These are phyloP conservation scores for Beauveria asiatica DNA, from an alignment of 2,329 filamentous ascomycete genomes.

Conservation along the genomic window DNA sequence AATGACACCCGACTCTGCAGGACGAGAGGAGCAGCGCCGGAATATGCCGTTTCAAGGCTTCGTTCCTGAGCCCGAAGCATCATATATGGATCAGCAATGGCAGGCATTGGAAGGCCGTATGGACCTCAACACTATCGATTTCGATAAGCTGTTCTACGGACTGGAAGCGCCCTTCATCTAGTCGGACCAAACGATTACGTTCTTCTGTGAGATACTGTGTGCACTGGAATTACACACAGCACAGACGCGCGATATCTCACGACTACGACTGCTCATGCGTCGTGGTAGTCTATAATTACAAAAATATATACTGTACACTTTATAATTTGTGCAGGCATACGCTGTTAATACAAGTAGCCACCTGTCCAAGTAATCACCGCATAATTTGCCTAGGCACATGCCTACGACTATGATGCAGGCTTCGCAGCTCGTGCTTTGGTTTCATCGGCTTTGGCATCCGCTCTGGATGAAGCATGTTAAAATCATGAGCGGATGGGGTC, in stretches of 20 bases:
- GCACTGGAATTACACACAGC: background rate
- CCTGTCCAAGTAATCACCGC: no score
- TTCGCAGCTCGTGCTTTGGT: background rate
- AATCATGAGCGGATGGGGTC: background rate
- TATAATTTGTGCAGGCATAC: background rate
- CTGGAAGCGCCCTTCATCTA: slow-evolving; percentile 26
- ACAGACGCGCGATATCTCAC: background rate
- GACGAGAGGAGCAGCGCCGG: slow-evolving; percentile 12
- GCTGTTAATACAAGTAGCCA: background rate
- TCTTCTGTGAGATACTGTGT: background rate
- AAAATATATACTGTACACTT: background rate
- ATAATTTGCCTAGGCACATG: no score
- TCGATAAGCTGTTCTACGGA: slow-evolving; percentile 27
- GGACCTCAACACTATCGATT: slow-evolving; percentile 27
- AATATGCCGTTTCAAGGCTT: slow-evolving; percentile 8
- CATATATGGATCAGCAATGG: slow-evolving; percentile 20
- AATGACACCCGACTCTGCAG: slow-evolving; percentile 22
- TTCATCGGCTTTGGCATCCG: background rate
- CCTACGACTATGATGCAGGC: background rate
- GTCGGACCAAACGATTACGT: background rate
- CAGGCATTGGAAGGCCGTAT: slow-evolving; percentile 21
- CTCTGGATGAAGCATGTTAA: background rate
- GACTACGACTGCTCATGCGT: background rate
- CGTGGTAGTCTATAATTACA: background rate
- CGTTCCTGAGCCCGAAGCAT: slow-evolving; percentile 12